Percentiles rank a stretch among this genome's conserved stretches.
Conservation (phyloP, 1,284 basidiomycete species). For the Golubevia sp. region DNA sequence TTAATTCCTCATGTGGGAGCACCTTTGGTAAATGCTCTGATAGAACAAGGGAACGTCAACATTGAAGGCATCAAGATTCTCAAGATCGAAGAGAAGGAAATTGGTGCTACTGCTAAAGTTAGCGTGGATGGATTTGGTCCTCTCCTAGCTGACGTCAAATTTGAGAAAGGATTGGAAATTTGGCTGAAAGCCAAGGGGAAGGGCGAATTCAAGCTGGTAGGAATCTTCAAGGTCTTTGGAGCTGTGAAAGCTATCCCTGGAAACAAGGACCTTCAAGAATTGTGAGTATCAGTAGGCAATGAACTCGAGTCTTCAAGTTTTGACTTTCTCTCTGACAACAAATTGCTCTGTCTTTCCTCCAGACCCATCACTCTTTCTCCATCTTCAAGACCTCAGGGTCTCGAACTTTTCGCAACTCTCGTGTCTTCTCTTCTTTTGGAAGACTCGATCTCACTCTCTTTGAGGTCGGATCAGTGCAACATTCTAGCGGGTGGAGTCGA, state of each 20-base stretch:
- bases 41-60: conserved; percentile 31
- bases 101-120: conserved; percentile 28
- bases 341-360: too few relatives aligned
- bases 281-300: too few relatives aligned
- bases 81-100: conserved; percentile 35
- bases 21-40: conserved; percentile 32
- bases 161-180: conserved; percentile 17
- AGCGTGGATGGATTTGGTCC: conserved; percentile 37
- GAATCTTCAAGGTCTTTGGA: too few relatives aligned
- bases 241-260: too few relatives aligned
- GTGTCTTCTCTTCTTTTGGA: conserved; percentile 24
- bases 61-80: conserved; percentile 28
- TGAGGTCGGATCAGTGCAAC: conserved; percentile 22
- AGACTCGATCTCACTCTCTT: conserved; percentile 11
- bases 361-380: too few relatives aligned
- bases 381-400: too few relatives aligned
- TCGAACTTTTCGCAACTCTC: conserved; percentile 23
- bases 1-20: conserved; percentile 32
- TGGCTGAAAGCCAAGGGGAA: too few relatives aligned
- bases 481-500: conserved; percentile 35
- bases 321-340: too few relatives aligned
- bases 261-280: too few relatives aligned
- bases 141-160: conserved; percentile 25
- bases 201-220: too few relatives aligned
- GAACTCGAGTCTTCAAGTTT: too few relatives aligned